Evolutionary conservation across 768 basidiomycete genomes (phyloP), one percentile per base, ranked within the genome.

Genomic region (Leccinum imitatum): DNA sequence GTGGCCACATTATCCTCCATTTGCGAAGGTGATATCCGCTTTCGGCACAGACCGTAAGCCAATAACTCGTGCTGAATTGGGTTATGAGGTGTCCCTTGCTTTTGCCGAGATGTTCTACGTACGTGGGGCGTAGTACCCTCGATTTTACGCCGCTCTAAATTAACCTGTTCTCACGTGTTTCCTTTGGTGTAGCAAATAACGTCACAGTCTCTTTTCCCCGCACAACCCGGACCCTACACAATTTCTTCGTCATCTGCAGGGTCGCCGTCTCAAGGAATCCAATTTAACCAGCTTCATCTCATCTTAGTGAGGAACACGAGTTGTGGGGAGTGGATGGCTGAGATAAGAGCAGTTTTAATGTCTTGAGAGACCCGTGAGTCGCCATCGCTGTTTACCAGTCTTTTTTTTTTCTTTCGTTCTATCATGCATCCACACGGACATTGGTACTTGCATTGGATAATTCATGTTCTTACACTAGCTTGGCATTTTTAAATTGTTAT

Each of bases 51-150:
- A 65, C 4, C 58, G 63, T 3, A 66, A 61, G 39, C 57, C 63
- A 4, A 39, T 72, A 23, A 68, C 62, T 41, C 70, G 68, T 23
- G 66, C 63, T 27, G 60, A 56, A 59, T 61, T 71, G 54, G 70
- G 70, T 53, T 68, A 70, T 10, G 69, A 71, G 23, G 70, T 68
- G 33, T 63, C 70, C 50, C 64, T 70, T 48, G 70, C 70, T 9
- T 71, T 71, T 63, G 68, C 70, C 55, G 70, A 70, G 27, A 68
- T 71, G n/a, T 63, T 72, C 59, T 68, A 62, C 39, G 70, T 71
- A 65, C 55, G 70, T 66, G 10, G 10, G 10, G 39, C 30, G n/a
- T n/a, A n/a, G 4, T 19, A 30, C 27, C 21, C 50, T 17, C 30
- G 7, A 33, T 53, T 62, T 55, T 35, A 44, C 30, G 27, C 23